Base-by-base conservation (phyloP, 2,329 filamentous ascomycete genomes). In the Fusarium sp. region DNA sequence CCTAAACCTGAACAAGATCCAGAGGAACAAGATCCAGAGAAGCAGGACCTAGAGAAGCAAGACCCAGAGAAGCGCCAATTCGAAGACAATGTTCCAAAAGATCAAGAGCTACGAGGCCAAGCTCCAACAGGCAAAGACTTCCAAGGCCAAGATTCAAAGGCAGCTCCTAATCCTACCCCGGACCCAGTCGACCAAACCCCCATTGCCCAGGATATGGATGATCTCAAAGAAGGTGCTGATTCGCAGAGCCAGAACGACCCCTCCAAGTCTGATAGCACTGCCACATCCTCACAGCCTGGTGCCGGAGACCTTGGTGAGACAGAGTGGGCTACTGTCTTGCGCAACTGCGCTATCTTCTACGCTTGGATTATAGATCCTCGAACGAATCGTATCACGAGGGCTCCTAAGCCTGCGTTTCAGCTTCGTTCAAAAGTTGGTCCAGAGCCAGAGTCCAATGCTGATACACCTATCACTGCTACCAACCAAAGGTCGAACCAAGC, bases 261-360 rank as follows among this genome's bases (percentile, higher is more conserved):
- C 15, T 38, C 35, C 5, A 8, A 38, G n/a, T 38, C 5, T 9
- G n/a, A 38, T 5, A 15, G 10, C 35, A 22, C 15, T 6, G 7
- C 9, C 6, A 15, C 19, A 19, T 8, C n/a, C 1, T 19, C n/a
- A 7, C 35, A 38, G 5, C 2, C 35, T 7, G 35, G 35, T 15
- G 41, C 41, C 6, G 41, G 41, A 3, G 19, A 32, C 10, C 19
- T 44, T 7, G 32, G 15, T 24, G 41, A 29, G 2, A 12, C 28
- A 2, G 31, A 46, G 22, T 46, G 43, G 43, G 19, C 26, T 3
- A 6, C 13, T 15, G 43, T 46, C 6, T 31, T 46, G 19, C 25
- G 28, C 10, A 46, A 46, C 43, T 46, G 43, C 12, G 43, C 25
- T 11, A 31, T 28, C 12, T 22, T 46, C n/a, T 46, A 46, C 12